Evolutionary conservation across 2,329 filamentous ascomycete genomes (phyloP), one percentile per base, ranked within the genome.

Genomic region (Elsinoe ampelina): DNA sequence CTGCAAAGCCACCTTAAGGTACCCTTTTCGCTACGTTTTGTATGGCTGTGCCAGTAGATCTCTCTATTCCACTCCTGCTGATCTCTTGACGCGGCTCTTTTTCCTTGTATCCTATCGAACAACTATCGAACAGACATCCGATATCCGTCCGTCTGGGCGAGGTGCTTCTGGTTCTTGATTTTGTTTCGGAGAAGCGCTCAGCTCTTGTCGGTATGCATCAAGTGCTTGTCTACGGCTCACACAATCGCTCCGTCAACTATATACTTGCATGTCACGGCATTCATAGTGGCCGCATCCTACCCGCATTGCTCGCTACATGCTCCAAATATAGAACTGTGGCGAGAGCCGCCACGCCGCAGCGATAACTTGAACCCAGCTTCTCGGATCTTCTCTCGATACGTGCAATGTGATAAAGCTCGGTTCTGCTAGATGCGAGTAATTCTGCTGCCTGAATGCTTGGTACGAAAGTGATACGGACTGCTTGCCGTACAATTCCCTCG

Each of bases 281-380:
- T 30, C 26, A 5, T 3, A 5, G 26, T 7, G 8, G 7, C 26
- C 26, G 26, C 26, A 8, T 5, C 26, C 26, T 8, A 30, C 8
- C 26, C 4, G 26, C 26, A 30, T 30, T 30, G 26, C 26, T 30
- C 26, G 26, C 26, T 30, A 30, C 10, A 19, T 50, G 45, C 30
- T 34, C 45, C 45, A 50, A 50, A 50, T 50, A 34, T 50, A 50
- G 45, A 50, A 50, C 11, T 50, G 45, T 50, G 45, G 45, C 45
- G 15, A 50, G 41, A 22, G 41, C 41, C n/a, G 13, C 20, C 12
- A 12, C 26, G 17, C 19, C 19, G 10, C 19, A 11, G 15, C n/a
- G 19, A 2, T 11, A 42, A n/a, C 36, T n/a, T n/a, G 36, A 2
- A 5, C 4, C 26, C 26, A 30, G 4, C 26, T 5, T 30, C 26